Percentiles rank a stretch among this genome's conserved stretches.
These are phyloP conservation scores for Centaurea solstitialis DNA, from an alignment of 129 eudicot genomes.

Conservation along the genomic window DNA sequence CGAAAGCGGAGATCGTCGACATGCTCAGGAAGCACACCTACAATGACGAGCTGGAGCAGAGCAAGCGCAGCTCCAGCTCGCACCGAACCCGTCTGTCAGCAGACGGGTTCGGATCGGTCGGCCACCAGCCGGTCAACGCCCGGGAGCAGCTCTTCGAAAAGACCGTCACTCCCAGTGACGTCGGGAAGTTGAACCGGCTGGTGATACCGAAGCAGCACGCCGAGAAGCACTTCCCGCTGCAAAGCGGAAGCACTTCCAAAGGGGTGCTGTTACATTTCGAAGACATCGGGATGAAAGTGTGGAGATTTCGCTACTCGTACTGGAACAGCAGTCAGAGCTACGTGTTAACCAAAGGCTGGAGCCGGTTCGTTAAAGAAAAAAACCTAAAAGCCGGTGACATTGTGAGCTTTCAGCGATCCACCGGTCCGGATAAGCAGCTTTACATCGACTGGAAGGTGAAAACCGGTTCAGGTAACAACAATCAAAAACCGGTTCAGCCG, in stretches of 20 bases:
- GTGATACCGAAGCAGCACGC: constrained; percentile 97
- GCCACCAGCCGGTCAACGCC: constrained; percentile 26
- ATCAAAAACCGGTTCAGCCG: constrained; percentile 26
- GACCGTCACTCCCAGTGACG: constrained; percentile 84
- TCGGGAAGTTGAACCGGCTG: constrained; percentile 79
- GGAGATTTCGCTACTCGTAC: constrained; percentile 87
- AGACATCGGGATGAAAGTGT: constrained; percentile 70
- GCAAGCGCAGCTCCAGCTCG: constrained; percentile 31
- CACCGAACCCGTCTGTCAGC: background rate
- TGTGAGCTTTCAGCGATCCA: constrained; percentile 74
- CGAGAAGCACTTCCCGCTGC: constrained; percentile 82
- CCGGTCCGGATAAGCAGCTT: constrained; percentile 62
- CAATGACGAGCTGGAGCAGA: constrained; percentile 80
- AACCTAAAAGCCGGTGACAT: constrained; percentile 68
- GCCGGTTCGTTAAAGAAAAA: constrained; percentile 93
- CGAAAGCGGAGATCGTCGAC: constrained; percentile 86
- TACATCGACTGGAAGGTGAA: constrained; percentile 67
- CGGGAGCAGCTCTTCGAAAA: constrained; percentile 68
- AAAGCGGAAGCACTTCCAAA: constrained; percentile 49
- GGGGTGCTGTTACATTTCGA: constrained; percentile 79
- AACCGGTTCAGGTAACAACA: constrained; percentile 26
- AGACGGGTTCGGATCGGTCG: constrained; percentile 34
- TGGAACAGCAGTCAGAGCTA: constrained; percentile 96
- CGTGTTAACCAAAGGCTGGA: constrained; percentile 93
- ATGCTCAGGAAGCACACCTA: constrained; percentile 90